Evolutionary conservation across 768 basidiomycete genomes (phyloP).

Genomic region (Kwoniella sp.): DNA sequence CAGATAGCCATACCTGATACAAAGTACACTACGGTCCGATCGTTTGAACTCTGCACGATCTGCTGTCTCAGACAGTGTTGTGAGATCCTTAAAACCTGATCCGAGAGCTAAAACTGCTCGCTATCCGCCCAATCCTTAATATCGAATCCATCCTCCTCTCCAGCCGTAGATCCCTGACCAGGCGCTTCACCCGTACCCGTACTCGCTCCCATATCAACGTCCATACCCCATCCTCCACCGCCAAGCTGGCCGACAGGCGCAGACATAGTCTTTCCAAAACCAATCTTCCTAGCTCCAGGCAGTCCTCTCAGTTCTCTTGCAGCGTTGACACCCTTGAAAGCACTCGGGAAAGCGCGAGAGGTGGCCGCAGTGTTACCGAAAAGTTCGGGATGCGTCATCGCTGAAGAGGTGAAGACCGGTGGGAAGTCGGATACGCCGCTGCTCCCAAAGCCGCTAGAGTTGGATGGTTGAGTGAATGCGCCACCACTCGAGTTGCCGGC

Average conservation of each 20-base stretch:
- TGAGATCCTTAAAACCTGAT: too few relatives aligned
- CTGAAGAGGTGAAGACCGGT: constrained; percentile 40
- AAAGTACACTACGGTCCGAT: neutral
- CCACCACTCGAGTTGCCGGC: neutral
- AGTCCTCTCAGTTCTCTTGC: constrained; percentile 25
- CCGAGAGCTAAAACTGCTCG: constrained; percentile 45
- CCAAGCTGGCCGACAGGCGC: constrained; percentile 37
- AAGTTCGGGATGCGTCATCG: constrained; percentile 42
- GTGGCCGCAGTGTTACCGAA: constrained; percentile 22
- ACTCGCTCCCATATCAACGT: constrained; percentile 32
- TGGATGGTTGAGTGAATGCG: neutral
- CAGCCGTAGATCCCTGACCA: neutral
- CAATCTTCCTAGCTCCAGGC: constrained; percentile 17
- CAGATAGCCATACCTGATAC: neutral
- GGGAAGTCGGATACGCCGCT: constrained; percentile 43
- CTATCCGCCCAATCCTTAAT: constrained; percentile 45
- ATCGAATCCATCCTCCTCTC: constrained; percentile 41
- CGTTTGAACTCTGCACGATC: too few relatives aligned
- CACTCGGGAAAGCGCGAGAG: constrained; percentile 13
- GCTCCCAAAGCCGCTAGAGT: neutral
- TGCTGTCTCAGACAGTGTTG: too few relatives aligned
- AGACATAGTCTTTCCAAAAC: constrained; percentile 42
- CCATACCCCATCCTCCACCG: constrained; percentile 33
- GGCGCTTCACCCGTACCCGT: neutral
- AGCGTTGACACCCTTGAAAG: constrained; percentile 20